These are phyloP conservation scores for Leishmania major DNA, from an alignment of 208 protist species.

Conservation along the genomic window DNA sequence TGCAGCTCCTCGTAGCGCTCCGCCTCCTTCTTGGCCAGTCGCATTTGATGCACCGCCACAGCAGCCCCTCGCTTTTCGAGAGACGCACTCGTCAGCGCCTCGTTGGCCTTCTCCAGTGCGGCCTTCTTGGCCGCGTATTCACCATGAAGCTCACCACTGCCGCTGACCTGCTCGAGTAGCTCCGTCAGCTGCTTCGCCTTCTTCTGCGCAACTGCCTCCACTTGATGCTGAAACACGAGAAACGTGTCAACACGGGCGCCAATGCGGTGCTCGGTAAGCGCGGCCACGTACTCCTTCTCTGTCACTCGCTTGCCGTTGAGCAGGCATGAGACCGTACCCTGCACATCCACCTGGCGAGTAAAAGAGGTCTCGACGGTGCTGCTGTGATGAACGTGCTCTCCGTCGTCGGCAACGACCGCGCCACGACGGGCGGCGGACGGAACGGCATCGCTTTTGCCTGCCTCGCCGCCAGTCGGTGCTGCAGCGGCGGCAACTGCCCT, in stretches of 20 bases:
- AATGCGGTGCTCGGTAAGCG: conserved; percentile 80
- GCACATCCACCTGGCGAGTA: conserved; percentile 63
- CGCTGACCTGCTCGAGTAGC: conserved; percentile 96
- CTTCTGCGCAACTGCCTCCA: conserved; percentile 95
- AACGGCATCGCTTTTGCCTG: neutral
- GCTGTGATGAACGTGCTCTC: neutral
- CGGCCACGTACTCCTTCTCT: conserved; percentile 81
- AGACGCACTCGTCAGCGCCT: conserved; percentile 80
- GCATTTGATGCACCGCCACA: conserved; percentile 94
- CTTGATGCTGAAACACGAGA: conserved; percentile 97
- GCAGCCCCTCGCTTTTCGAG: conserved; percentile 88
- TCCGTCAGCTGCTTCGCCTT: conserved; percentile 94
- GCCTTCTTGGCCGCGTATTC: conserved; percentile 93
- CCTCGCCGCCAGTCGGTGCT: neutral
- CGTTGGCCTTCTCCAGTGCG: conserved; percentile 76
- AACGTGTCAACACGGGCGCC: conserved; percentile 94
- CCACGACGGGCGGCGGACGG: neutral
- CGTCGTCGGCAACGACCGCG: conserved; percentile 11
- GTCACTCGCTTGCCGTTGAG: conserved; percentile 84
- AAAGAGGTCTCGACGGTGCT: conserved; percentile 71
- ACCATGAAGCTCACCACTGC: conserved; percentile 87
- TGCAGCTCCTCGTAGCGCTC: conserved; percentile 84
- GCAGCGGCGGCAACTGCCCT: conserved; percentile 4
- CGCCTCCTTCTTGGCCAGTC: conserved; percentile 96
- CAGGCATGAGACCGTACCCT: conserved; percentile 62